Conservation (phyloP, 805 yeast genomes). For the Candida germanica region DNA sequence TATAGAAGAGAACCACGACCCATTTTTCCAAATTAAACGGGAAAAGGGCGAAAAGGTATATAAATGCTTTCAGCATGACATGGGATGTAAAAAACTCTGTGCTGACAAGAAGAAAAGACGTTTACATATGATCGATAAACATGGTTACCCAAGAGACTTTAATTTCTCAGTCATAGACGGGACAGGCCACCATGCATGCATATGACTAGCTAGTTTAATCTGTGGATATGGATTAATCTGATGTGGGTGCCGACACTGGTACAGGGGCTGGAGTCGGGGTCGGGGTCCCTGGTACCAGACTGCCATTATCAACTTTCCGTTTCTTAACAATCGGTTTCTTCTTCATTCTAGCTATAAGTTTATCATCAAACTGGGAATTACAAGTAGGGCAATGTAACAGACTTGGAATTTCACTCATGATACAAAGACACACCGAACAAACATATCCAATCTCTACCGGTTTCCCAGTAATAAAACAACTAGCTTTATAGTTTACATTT, state of each 20-base stretch:
- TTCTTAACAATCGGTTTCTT: conserved; percentile 56
- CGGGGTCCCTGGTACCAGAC: too few relatives aligned
- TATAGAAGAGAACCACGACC: conserved; percentile 52
- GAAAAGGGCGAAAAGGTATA: conserved; percentile 41
- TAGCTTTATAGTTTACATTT: conserved; percentile 89
- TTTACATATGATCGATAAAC: conserved; percentile 49
- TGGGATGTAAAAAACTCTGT: conserved; percentile 39
- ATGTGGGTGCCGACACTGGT: too few relatives aligned
- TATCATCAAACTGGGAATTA: conserved; percentile 68
- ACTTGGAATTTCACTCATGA: conserved; percentile 64
- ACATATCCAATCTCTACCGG: conserved; percentile 92
- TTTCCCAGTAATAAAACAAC: conserved; percentile 87
- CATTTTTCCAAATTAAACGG: conserved; percentile 34
- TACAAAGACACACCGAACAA: conserved; percentile 91
- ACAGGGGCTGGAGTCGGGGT: conserved; percentile 3
- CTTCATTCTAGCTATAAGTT: conserved; percentile 54
- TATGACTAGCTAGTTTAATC: too few relatives aligned
- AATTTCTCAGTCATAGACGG: conserved; percentile 28
- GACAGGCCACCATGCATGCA: not conserved
- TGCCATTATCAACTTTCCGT: conserved; percentile 29
- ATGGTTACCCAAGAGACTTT: conserved; percentile 43
- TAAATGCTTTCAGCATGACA: conserved; percentile 34
- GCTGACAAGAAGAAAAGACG: conserved; percentile 38
- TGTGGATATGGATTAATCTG: too few relatives aligned
- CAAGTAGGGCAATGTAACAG: conserved; percentile 81